Conservation (phyloP, 495 filamentous ascomycete species). For the Tuber calosporum region DNA sequence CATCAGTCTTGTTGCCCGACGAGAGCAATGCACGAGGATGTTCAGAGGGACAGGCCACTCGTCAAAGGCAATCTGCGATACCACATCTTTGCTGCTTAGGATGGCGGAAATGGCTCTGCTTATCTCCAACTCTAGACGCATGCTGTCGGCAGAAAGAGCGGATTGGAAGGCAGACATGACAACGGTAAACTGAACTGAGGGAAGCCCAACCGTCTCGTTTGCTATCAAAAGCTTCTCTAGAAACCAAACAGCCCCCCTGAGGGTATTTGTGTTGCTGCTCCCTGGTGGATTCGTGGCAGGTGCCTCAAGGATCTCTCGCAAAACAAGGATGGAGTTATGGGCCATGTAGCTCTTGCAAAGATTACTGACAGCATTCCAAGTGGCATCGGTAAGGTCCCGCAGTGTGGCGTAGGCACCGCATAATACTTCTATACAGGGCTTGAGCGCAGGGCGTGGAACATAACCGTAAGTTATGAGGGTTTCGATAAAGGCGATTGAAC, state of each 20-base stretch:
- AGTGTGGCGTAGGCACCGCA: conserved; percentile 76
- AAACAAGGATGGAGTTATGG: conserved; percentile 57
- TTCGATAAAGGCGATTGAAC: conserved; percentile 69
- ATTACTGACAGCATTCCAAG: conserved; percentile 69
- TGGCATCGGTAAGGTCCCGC: conserved; percentile 58
- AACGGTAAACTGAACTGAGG: conserved; percentile 51
- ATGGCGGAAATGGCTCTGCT: conserved; percentile 37
- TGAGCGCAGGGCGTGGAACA: conserved; percentile 61
- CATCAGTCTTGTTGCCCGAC: conserved; percentile 49
- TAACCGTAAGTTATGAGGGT: conserved; percentile 70
- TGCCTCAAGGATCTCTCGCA: conserved; percentile 58
- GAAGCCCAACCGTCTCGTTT: conserved; percentile 57
- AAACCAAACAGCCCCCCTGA: conserved; percentile 62
- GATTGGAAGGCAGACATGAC: conserved; percentile 41
- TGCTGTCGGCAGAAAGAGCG: conserved; percentile 39
- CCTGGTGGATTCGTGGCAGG: conserved; percentile 44
- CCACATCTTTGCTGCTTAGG: conserved; percentile 35
- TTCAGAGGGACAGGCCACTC: conserved; percentile 53
- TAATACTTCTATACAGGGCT: conserved; percentile 66
- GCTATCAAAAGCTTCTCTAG: conserved; percentile 59
- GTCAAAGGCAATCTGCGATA: conserved; percentile 46
- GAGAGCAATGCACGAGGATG: conserved; percentile 47
- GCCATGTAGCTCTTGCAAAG: conserved; percentile 74
- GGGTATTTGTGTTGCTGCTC: conserved; percentile 51
- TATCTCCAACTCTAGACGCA: conserved; percentile 42